Conservation (phyloP, 371 early-diverging fungal species). For the Saksenaea oblongispora region DNA sequence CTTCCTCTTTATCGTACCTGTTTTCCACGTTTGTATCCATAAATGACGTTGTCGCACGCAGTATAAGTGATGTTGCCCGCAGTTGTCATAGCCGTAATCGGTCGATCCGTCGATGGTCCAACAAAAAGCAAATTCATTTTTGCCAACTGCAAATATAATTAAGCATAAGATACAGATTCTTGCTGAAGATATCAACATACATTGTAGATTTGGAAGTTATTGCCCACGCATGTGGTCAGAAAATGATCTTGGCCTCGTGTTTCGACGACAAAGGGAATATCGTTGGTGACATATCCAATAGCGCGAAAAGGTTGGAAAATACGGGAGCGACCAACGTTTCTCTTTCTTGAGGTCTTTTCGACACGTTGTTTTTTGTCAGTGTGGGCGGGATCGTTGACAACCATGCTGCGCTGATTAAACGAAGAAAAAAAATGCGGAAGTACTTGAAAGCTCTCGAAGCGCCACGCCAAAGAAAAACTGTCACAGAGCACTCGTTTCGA, state of each 20-base stretch:
- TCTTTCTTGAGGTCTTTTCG: slow-evolving; percentile 10
- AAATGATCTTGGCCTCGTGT: slow-evolving; percentile 77
- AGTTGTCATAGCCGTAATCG: slow-evolving; percentile 78
- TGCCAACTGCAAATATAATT: slow-evolving; percentile 24
- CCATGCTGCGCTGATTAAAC: neutral
- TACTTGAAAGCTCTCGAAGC: neutral
- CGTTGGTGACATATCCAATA: slow-evolving; percentile 85
- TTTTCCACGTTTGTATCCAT: slow-evolving; percentile 75
- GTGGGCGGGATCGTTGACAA: slow-evolving; percentile 5
- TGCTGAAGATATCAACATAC: slow-evolving; percentile 25
- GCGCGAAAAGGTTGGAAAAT: slow-evolving; percentile 87
- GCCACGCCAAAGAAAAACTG: slow-evolving; percentile 10
- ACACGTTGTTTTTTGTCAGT: slow-evolving; percentile 16
- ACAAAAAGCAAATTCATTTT: slow-evolving; percentile 49
- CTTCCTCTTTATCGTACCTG: slow-evolving; percentile 41
- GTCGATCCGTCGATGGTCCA: slow-evolving; percentile 69
- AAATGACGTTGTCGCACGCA: slow-evolving; percentile 66
- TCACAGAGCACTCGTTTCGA: slow-evolving; percentile 2
- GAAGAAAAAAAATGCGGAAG: slow-evolving; percentile 1
- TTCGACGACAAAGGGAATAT: slow-evolving; percentile 79
- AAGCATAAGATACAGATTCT: neutral
- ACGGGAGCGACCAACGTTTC: slow-evolving; percentile 38
- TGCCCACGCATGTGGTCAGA: slow-evolving; percentile 83
- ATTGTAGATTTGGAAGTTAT: slow-evolving; percentile 87
- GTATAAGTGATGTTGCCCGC: slow-evolving; percentile 74